Conservation (phyloP, 1,284 basidiomycete genomes). For the Ganoderma lingzhi region DNA sequence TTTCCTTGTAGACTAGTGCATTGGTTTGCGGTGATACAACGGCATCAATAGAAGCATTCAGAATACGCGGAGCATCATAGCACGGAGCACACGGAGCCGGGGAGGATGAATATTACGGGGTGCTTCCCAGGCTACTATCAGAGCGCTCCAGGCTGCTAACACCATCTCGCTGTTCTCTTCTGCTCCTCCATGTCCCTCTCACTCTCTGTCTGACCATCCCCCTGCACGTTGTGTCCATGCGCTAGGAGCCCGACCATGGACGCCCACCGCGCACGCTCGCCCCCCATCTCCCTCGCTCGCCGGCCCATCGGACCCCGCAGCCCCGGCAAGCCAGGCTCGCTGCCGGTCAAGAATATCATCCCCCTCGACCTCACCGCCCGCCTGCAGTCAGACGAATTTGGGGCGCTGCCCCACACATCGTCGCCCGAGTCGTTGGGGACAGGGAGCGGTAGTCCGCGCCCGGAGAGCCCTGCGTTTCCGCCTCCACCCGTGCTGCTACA, state of each 20-base stretch:
- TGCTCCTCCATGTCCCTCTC: slow-evolving; percentile 30
- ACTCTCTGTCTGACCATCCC: slow-evolving; percentile 14
- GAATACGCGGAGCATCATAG: slow-evolving; percentile 21
- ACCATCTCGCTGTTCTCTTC: slow-evolving; percentile 21
- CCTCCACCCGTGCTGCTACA: slow-evolving; percentile 9
- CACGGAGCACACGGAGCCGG: not conserved
- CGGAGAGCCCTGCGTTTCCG: slow-evolving; percentile 15
- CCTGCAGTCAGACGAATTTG: slow-evolving; percentile 26
- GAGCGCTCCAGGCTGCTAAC: slow-evolving; percentile 6
- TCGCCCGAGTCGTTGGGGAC: slow-evolving; percentile 23
- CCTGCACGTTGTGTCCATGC: slow-evolving; percentile 14
- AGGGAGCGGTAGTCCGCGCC: slow-evolving; percentile 17
- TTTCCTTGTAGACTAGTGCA: not conserved
- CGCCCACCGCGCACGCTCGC: slow-evolving; percentile 32
- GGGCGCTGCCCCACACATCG: slow-evolving; percentile 24
- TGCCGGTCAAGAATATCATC: slow-evolving; percentile 30
- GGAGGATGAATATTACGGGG: slow-evolving; percentile 5
- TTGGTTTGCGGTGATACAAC: slow-evolving; percentile 3
- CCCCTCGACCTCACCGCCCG: slow-evolving; percentile 35
- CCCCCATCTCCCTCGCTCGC: slow-evolving; percentile 27
- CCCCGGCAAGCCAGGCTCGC: slow-evolving; percentile 28
- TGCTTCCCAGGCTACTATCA: slow-evolving; percentile 26
- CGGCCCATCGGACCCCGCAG: slow-evolving; percentile 36
- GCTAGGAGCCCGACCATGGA: slow-evolving; percentile 30
- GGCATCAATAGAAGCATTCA: slow-evolving; percentile 5